phyloP scores from a whole-genome alignment of 352 stramenopile species.

The Pythium rishiriense region DNA sequence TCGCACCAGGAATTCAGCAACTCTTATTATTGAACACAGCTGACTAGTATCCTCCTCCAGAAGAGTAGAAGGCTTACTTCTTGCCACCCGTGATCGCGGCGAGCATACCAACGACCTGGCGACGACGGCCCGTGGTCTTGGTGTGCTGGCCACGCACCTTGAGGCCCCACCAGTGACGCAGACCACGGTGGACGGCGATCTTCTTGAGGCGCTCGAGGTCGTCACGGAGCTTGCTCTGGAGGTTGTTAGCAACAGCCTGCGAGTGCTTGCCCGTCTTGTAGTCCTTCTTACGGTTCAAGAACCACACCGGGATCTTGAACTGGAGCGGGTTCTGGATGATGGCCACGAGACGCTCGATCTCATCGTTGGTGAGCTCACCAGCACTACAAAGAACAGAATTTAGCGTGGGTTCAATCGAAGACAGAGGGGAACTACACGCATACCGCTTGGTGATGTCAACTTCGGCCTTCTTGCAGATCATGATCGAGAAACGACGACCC shows the following conservation, averaged over 20 bases:
- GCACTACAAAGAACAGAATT: slow-evolving; percentile 49
- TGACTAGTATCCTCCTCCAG: slow-evolving; percentile 32
- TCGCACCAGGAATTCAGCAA: slow-evolving; percentile 69
- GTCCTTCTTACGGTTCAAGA: slow-evolving; percentile 99
- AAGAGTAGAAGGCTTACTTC: slow-evolving; percentile 64
- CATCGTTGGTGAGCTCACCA: slow-evolving; percentile 98
- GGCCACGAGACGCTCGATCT: slow-evolving; percentile 99
- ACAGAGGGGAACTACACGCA: neutral
- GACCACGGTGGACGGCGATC: slow-evolving; percentile 99
- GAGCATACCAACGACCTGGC: slow-evolving; percentile 80
- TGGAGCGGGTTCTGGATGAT: slow-evolving; percentile 99
- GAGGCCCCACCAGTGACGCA: slow-evolving; percentile 99
- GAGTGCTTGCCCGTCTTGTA: slow-evolving; percentile 99
- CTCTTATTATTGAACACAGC: slow-evolving; percentile 46
- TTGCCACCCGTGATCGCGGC: slow-evolving; percentile 37
- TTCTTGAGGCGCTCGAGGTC: slow-evolving; percentile 99
- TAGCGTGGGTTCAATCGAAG: neutral
- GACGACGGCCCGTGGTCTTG: slow-evolving; percentile 98
- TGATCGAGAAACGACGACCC: slow-evolving; percentile 84
- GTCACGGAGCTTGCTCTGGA: slow-evolving; percentile 98
- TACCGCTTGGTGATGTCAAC: slow-evolving; percentile 98
- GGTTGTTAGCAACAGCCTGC: slow-evolving; percentile 98
- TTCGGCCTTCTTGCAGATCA: slow-evolving; percentile 99
- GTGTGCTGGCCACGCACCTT: slow-evolving; percentile 99
- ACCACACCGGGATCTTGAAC: slow-evolving; percentile 99